A percentile compares a stretch with the other conserved stretches of the same genome.
Evolutionary conservation across 177 flowering plant genomes (phyloP).

Genomic region (Vitis hybrid): DNA sequence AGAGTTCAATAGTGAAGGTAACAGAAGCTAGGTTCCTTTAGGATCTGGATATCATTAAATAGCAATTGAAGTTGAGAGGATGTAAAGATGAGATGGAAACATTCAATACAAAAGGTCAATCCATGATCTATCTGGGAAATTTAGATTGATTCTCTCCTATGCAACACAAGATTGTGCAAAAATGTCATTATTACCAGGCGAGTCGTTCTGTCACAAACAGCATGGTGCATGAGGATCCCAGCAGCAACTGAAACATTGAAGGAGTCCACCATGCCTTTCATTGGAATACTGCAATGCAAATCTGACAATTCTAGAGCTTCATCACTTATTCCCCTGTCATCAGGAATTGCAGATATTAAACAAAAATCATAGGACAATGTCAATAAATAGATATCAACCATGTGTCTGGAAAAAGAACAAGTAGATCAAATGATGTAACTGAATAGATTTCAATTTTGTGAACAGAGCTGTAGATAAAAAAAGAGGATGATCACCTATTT

Average conservation of each 20-base stretch:
- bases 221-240: constrained; percentile 92
- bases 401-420: not conserved
- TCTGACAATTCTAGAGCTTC: constrained; percentile 83
- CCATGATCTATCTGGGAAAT: not conserved
- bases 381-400: not conserved
- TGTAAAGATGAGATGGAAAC: not conserved
- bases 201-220: constrained; percentile 72
- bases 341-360: constrained; percentile 2
- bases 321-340: constrained; percentile 77
- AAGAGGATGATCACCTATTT: constrained; percentile 42
- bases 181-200: constrained; percentile 68
- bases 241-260: constrained; percentile 98
- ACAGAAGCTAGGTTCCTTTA: too few species aligned
- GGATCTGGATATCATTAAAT: too few species aligned
- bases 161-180: too few species aligned
- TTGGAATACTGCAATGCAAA: constrained; percentile 82
- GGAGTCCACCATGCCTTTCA: constrained; percentile 98
- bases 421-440: not conserved
- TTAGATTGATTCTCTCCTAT: not conserved
- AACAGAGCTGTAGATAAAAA: not conserved
- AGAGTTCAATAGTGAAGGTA: too few species aligned
- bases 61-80: not conserved
- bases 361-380: not conserved
- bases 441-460: not conserved
- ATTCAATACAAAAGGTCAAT: not conserved